Evolutionary conservation across 345 rosid species (phyloP).

Genomic region (Rhodamnia rubescens): DNA sequence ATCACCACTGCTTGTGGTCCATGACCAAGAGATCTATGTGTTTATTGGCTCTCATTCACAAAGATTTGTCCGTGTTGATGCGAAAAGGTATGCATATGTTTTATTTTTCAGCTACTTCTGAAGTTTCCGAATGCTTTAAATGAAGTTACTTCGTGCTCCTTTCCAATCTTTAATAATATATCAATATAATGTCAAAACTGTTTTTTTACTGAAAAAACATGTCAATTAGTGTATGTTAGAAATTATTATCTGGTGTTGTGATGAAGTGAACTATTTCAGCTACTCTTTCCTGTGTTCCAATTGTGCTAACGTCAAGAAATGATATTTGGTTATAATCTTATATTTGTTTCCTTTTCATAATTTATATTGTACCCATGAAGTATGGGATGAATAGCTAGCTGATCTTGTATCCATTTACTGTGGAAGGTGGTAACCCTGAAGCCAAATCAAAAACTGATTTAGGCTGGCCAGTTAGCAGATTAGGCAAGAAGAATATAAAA

Average conservation of each 20-base stretch:
- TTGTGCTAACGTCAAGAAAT: not conserved
- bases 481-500: not conserved
- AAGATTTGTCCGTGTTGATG: slow-evolving; percentile 57
- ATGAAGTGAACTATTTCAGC: not conserved
- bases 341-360: not conserved
- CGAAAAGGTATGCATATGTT: slow-evolving; percentile 41
- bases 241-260: not conserved
- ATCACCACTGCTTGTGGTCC: slow-evolving; percentile 65
- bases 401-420: not conserved
- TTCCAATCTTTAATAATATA: not conserved
- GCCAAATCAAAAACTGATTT: not conserved
- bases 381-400: not conserved
- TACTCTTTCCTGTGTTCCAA: not conserved
- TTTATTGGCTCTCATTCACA: slow-evolving; percentile 89
- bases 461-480: not conserved
- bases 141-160: not conserved
- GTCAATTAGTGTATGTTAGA: not conserved
- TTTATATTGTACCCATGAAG: not conserved
- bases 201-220: not conserved
- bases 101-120: not conserved
- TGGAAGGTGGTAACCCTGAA: not conserved
- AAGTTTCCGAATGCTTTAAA: not conserved
- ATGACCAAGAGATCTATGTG: slow-evolving; percentile 43
- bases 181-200: not conserved
- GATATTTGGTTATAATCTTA: not conserved